phyloP scores from a whole-genome alignment of 345 rosid genomes.

The Eucalyptus polybractea region DNA sequence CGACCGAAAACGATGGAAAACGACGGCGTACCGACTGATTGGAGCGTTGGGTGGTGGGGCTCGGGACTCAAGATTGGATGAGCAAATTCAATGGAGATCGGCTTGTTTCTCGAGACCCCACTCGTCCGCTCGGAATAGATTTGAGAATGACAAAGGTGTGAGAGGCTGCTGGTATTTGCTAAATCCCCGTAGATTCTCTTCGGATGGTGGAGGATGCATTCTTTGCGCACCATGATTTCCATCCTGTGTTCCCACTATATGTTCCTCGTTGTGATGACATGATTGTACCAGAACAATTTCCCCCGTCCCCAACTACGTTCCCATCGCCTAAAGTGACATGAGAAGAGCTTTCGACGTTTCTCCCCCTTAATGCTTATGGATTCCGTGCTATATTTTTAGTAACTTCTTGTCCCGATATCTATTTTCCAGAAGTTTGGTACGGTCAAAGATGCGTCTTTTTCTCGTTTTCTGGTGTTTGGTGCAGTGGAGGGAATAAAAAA shows the following conservation, averaged over 20 bases:
- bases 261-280: background rate
- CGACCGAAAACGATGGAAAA: background rate
- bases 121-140: background rate
- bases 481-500: background rate
- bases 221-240: slow-evolving; percentile 5
- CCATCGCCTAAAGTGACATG: background rate
- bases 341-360: background rate
- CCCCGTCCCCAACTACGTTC: background rate
- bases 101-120: background rate
- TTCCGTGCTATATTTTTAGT: background rate
- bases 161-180: background rate
- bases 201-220: slow-evolving; percentile 13
- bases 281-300: background rate
- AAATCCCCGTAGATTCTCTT: background rate
- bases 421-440: background rate
- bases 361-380: background rate
- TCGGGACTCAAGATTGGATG: background rate
- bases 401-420: background rate
- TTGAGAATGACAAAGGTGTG: background rate
- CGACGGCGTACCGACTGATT: slow-evolving; percentile 3
- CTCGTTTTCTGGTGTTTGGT: background rate
- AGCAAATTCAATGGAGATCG: background rate
- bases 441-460: background rate
- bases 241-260: background rate
- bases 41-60: background rate